Conservation (phyloP, 2,329 filamentous ascomycete species). For the Leptographium galeiforme region DNA sequence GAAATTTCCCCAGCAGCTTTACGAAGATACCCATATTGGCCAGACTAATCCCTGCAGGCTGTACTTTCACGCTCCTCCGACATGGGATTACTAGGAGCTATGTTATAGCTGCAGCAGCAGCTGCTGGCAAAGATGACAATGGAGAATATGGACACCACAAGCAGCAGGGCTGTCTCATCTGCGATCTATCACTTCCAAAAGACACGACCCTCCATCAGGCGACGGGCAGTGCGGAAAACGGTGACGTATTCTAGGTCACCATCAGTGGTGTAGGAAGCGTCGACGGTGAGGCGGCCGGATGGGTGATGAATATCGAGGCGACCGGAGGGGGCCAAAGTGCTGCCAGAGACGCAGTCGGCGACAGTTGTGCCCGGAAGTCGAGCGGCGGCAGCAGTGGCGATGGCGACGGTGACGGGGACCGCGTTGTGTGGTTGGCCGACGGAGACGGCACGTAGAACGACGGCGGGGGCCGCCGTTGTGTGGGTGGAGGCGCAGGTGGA, state of each 20-base stretch:
- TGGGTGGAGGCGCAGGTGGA: no score
- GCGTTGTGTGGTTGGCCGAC: conserved; percentile 32
- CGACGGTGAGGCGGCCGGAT: conserved; percentile 31
- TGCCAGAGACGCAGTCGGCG: not conserved
- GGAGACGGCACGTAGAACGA: conserved; percentile 32
- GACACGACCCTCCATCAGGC: conserved; percentile 35
- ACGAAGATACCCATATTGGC: no score
- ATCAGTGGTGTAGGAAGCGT: conserved; percentile 22
- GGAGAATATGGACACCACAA: no score
- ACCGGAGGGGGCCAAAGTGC: conserved; percentile 6
- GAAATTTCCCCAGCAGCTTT: no score
- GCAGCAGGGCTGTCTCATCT: no score
- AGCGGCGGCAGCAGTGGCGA: conserved; percentile 8
- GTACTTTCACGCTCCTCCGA: no score
- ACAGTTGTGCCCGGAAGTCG: not conserved
- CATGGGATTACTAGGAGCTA: no score
- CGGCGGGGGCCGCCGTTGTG: conserved; percentile 17
- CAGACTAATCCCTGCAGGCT: no score
- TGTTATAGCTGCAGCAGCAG: no score
- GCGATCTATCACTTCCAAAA: conserved; percentile 19
- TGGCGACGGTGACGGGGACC: conserved; percentile 25
- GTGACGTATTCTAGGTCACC: conserved; percentile 29
- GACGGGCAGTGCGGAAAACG: conserved; percentile 31
- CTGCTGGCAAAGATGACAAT: no score
- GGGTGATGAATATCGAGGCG: conserved; percentile 31